A percentile compares a stretch with the other conserved stretches of the same genome.
Conservation (phyloP, 1,284 basidiomycete species). For the Heterobasidion annosum region DNA sequence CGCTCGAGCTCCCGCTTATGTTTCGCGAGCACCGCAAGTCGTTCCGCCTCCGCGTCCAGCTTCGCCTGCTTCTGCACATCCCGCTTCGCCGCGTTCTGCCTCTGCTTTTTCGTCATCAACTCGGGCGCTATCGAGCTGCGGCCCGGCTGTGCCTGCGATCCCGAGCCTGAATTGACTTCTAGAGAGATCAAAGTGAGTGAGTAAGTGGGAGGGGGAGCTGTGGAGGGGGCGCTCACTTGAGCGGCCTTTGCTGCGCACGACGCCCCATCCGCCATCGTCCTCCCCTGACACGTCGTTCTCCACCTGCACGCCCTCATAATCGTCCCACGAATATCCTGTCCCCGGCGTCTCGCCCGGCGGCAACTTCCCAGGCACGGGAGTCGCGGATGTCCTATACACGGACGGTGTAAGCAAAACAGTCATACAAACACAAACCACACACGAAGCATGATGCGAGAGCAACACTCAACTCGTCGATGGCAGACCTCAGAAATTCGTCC, state of each 20-base stretch:
- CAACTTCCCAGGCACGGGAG: slow-evolving; percentile 49
- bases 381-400: neutral
- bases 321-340: slow-evolving; percentile 60
- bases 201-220: neutral
- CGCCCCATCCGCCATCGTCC: slow-evolving; percentile 59
- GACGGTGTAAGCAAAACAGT: neutral
- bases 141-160: slow-evolving; percentile 4
- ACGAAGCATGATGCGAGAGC: neutral
- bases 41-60: slow-evolving; percentile 42
- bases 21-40: slow-evolving; percentile 39
- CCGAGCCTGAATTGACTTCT: slow-evolving; percentile 4
- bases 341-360: slow-evolving; percentile 45
- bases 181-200: neutral
- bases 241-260: slow-evolving; percentile 54
- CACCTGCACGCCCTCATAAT: slow-evolving; percentile 61
- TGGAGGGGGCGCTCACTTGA: neutral
- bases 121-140: slow-evolving; percentile 25
- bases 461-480: slow-evolving; percentile 53
- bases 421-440: neutral
- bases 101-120: slow-evolving; percentile 52
- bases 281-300: slow-evolving; percentile 50
- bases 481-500: slow-evolving; percentile 41
- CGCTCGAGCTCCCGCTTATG: slow-evolving; percentile 57
- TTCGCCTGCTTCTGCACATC: slow-evolving; percentile 52
- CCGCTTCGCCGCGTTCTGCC: slow-evolving; percentile 54